Percentiles rank a stretch among this genome's conserved stretches.
Evolutionary conservation across 2,329 filamentous ascomycete species (phyloP).

Genomic region (Cladosporium sp.): DNA sequence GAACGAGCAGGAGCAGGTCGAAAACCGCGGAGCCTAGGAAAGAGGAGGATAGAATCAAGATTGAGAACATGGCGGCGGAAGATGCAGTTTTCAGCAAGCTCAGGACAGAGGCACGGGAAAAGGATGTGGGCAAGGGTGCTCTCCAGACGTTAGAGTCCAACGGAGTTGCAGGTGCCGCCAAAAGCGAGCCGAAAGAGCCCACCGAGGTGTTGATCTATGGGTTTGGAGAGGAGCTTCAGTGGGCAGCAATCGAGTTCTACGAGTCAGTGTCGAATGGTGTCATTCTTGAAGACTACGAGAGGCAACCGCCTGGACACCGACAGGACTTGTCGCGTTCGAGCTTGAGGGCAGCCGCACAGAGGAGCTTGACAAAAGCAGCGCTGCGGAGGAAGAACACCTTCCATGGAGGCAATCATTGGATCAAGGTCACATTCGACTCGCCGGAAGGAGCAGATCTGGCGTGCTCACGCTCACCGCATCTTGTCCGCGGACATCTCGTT

Average conservation of each 20-base stretch:
- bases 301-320: slow-evolving; percentile 69
- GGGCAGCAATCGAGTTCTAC: slow-evolving; percentile 84
- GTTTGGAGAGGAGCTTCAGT: slow-evolving; percentile 64
- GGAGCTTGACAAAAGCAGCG: slow-evolving; percentile 65
- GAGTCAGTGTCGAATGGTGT: slow-evolving; percentile 73
- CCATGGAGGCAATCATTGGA: slow-evolving; percentile 84
- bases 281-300: slow-evolving; percentile 90
- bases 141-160: slow-evolving; percentile 27
- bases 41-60: slow-evolving; percentile 50
- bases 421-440: slow-evolving; percentile 54
- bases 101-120: slow-evolving; percentile 27
- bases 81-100: slow-evolving; percentile 43
- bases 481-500: slow-evolving; percentile 43
- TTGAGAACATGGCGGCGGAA: slow-evolving; percentile 41
- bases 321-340: slow-evolving; percentile 65
- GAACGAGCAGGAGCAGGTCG: slow-evolving; percentile 40
- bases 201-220: slow-evolving; percentile 84
- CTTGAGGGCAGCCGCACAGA: slow-evolving; percentile 64
- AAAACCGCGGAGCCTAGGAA: slow-evolving; percentile 56
- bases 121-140: slow-evolving; percentile 18
- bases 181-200: slow-evolving; percentile 46
- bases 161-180: slow-evolving; percentile 27
- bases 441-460: slow-evolving; percentile 46
- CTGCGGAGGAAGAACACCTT: slow-evolving; percentile 75
- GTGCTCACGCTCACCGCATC: slow-evolving; percentile 43